A percentile compares a stretch with the other conserved stretches of the same genome.
phyloP scores from a whole-genome alignment of 768 basidiomycete species.

The Rhizopogon rudus region DNA sequence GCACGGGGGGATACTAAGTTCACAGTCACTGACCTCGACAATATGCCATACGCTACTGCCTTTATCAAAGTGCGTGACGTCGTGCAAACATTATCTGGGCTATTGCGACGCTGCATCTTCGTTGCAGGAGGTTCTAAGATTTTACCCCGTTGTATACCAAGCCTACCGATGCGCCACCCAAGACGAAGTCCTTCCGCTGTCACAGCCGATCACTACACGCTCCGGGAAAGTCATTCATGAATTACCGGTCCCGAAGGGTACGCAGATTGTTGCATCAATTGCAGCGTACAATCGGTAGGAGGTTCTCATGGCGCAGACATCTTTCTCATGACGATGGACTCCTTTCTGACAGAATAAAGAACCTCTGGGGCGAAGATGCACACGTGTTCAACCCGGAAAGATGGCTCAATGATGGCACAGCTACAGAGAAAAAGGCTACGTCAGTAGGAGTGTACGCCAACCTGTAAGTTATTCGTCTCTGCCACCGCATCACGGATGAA shows the following conservation, averaged over 20 bases:
- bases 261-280: too few species aligned
- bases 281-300: too few species aligned
- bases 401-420: too few species aligned
- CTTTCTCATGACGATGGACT: too few species aligned
- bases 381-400: too few species aligned
- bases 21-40: slow-evolving; percentile 39
- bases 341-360: too few species aligned
- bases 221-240: slow-evolving; percentile 39
- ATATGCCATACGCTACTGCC: slow-evolving; percentile 44
- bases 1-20: slow-evolving; percentile 35
- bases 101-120: background rate
- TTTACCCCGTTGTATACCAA: slow-evolving; percentile 28
- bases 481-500: background rate
- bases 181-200: slow-evolving; percentile 59
- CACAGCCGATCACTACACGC: slow-evolving; percentile 42
- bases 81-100: background rate
- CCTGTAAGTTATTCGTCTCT: background rate
- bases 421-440: too few species aligned
- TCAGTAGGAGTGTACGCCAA: too few species aligned
- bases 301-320: too few species aligned
- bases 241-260: slow-evolving; percentile 29
- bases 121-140: slow-evolving; percentile 36
- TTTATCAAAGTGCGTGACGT: slow-evolving; percentile 35
- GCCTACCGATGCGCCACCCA: slow-evolving; percentile 42
- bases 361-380: too few species aligned